Conservation (phyloP, 164 flowering plant genomes). For the Vitis rotundifolia region DNA sequence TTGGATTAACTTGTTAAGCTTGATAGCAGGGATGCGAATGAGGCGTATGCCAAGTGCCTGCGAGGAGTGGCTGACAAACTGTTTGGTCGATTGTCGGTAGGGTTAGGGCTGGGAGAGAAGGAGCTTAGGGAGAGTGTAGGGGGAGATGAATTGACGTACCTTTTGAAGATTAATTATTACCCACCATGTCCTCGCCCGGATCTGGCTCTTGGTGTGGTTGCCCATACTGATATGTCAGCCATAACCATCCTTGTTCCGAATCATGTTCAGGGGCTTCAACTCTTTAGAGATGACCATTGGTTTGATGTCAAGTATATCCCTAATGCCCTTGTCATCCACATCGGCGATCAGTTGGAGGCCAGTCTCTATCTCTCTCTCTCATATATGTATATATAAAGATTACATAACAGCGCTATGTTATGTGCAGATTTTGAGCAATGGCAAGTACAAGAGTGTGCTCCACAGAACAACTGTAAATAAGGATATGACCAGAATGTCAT, state of each 20-base stretch:
- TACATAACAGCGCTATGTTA: too few species aligned
- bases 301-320: too few species aligned
- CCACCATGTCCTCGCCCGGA: conserved; percentile 57
- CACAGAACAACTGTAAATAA: too few species aligned
- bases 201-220: conserved; percentile 40
- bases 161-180: conserved; percentile 39
- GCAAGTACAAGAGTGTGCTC: too few species aligned
- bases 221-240: conserved; percentile 41
- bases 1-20: too few species aligned
- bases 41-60: conserved; percentile 47
- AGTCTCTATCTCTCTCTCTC: too few species aligned
- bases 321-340: too few species aligned
- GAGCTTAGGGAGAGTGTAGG: conserved; percentile 33
- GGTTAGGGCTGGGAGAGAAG: conserved; percentile 35
- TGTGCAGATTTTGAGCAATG: too few species aligned
- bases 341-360: too few species aligned
- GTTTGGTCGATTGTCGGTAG: conserved; percentile 36
- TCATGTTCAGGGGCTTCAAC: conserved; percentile 47
- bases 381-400: too few species aligned
- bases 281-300: conserved; percentile 24
- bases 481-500: too few species aligned
- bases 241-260: conserved; percentile 43
- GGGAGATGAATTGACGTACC: conserved; percentile 34
- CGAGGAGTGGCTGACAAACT: conserved; percentile 45
- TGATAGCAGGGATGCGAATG: conserved; percentile 49